A percentile compares a stretch with the other conserved stretches of the same genome.
Evolutionary conservation across 805 yeast genomes (phyloP).

Genomic region (Torulaspora delbrueckii): DNA sequence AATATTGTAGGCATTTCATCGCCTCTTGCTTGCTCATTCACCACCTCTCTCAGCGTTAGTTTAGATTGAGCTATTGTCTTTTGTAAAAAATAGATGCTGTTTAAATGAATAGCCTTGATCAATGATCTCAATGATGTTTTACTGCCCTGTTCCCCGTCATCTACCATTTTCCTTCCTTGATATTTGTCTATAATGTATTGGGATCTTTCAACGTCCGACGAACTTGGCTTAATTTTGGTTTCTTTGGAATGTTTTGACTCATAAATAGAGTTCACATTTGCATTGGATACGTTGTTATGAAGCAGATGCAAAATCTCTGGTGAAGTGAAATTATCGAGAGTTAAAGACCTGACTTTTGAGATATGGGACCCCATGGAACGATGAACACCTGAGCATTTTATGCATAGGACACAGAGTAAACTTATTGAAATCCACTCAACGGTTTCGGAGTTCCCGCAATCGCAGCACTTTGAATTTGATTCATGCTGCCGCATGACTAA

Average conservation of each 20-base stretch:
- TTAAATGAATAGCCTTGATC: slow-evolving; percentile 49
- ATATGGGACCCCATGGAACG: slow-evolving; percentile 79
- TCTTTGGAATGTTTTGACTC: slow-evolving; percentile 37
- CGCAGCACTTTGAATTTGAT: slow-evolving; percentile 69
- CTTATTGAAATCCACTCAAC: slow-evolving; percentile 90
- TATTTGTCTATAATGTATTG: slow-evolving; percentile 66
- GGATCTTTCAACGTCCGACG: slow-evolving; percentile 46
- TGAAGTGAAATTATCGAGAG: slow-evolving; percentile 61
- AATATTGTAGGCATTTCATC: slow-evolving; percentile 27
- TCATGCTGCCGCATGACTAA: slow-evolving; percentile 37
- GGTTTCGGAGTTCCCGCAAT: slow-evolving; percentile 55
- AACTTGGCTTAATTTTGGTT: slow-evolving; percentile 32
- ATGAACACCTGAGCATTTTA: slow-evolving; percentile 85
- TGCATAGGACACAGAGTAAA: slow-evolving; percentile 66
- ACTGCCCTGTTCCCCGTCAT: slow-evolving; percentile 10
- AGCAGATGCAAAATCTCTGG: slow-evolving; percentile 55
- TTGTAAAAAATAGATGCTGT: slow-evolving; percentile 35
- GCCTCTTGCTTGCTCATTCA: slow-evolving; percentile 12
- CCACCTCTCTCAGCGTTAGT: slow-evolving; percentile 12
- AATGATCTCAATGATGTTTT: slow-evolving; percentile 36
- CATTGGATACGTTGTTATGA: slow-evolving; percentile 50
- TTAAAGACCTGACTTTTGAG: slow-evolving; percentile 71
- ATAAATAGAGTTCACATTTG: slow-evolving; percentile 52
- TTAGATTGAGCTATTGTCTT: slow-evolving; percentile 23
- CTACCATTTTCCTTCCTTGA: slow-evolving; percentile 42